Conservation (phyloP, 352 stramenopile genomes). For the Phytophthora idaei region DNA sequence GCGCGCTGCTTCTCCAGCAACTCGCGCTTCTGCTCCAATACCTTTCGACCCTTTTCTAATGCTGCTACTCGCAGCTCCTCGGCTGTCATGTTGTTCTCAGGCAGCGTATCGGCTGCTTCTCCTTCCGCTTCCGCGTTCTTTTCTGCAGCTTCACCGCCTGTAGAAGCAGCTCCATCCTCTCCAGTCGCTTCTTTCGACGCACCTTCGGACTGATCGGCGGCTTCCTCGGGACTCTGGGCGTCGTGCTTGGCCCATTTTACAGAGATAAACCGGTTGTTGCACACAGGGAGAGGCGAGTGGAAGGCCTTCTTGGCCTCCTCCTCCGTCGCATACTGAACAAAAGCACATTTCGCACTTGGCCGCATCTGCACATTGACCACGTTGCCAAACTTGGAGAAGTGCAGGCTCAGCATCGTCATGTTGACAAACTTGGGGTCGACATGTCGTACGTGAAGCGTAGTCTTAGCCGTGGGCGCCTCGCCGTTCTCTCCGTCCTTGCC, state of each 20-base stretch:
- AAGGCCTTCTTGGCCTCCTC: conserved; percentile 87
- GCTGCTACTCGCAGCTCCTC: conserved; percentile 76
- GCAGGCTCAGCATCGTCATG: conserved; percentile 87
- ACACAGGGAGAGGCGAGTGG: conserved; percentile 87
- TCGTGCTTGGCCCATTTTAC: conserved; percentile 89
- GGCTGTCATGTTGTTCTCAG: conserved; percentile 70
- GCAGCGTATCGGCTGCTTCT: conserved; percentile 16
- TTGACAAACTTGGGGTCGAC: conserved; percentile 90
- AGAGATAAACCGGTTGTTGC: conserved; percentile 91
- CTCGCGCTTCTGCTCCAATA: conserved; percentile 88
- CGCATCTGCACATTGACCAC: conserved; percentile 91
- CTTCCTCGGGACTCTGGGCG: conserved; percentile 65
- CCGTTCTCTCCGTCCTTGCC: conserved; percentile 39
- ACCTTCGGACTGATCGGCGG: conserved; percentile 40
- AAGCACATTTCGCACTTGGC: conserved; percentile 77
- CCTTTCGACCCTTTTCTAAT: conserved; percentile 79
- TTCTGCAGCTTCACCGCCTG: conserved; percentile 8
- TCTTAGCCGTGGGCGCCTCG: conserved; percentile 47
- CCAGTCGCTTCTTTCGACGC: conserved; percentile 37
- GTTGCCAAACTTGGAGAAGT: conserved; percentile 90
- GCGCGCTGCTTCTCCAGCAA: conserved; percentile 84
- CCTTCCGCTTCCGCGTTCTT: conserved; percentile 29
- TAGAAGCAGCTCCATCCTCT: conserved; percentile 25
- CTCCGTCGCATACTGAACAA: conserved; percentile 86
- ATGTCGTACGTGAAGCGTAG: conserved; percentile 84